Base-by-base conservation (phyloP, 1,284 basidiomycete genomes). In the Leccinum fallax region DNA sequence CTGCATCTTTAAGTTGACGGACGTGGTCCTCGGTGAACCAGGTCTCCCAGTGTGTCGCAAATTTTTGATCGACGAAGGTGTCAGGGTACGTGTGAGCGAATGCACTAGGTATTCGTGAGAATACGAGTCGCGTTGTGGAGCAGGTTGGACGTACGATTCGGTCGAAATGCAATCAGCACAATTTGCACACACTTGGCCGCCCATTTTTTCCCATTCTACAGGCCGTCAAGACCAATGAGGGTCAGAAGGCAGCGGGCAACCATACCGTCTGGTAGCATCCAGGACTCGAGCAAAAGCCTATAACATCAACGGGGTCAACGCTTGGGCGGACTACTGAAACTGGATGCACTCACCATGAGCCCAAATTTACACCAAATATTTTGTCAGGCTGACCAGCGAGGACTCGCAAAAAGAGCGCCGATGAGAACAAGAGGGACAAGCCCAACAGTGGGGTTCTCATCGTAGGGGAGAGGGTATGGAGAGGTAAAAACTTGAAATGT, bases 11-110 rank as follows among this genome's bases (percentile, higher is more conserved):
- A 11, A 93, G 76, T 28, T 79, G 70, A 59, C 84, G 63, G 9
- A 92, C 87, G 63, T 92, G 83, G 3, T 73, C 64, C 64, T 89
- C 78, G 11, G 79, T 89, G 71, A 93, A 91, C 90, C 90, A 93
- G 2, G 85, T 85, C 7, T 79, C 68, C 89, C 90, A 92, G 66
- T 92, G 90, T 43, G 79, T 63, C 19, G 83, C 78, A 66, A 93
- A 90, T 16, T 70, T 82, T 13, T 72, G 61, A 64, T 92, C 87
- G 4, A 85, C 89, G 7, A 21, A 48, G 0, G 80, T 83, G 3
- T 81, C 62, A 0, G 88, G 87, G 66, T 83, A 85, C 0, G 83
- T 83, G 66, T 83, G 74, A 16, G 81, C 86, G 61, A 86, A 85
- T 2, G 81, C 80, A 68, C 84, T 90, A 26, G 5, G 26, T 34